Conservation (phyloP, 768 basidiomycete species). For the Boletellus ananas region DNA sequence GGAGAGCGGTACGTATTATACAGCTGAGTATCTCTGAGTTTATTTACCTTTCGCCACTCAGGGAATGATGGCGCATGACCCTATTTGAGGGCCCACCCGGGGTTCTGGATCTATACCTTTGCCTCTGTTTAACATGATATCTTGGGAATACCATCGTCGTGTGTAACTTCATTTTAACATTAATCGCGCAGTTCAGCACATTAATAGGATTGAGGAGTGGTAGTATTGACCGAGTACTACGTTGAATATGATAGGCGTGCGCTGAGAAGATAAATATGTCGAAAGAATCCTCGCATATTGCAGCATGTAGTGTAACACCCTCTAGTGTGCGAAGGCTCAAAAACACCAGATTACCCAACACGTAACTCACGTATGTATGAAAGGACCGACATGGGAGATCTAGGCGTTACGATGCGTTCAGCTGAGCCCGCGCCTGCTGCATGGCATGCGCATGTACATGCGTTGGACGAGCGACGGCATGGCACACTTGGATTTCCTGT, state of each 20-base stretch:
- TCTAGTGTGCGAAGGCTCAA: slow-evolving; percentile 15
- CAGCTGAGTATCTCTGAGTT: not conserved
- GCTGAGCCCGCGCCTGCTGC: slow-evolving; percentile 52
- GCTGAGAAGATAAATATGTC: slow-evolving; percentile 1
- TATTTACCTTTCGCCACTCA: not conserved
- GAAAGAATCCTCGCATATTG: slow-evolving; percentile 5
- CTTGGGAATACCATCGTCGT: slow-evolving; percentile 11
- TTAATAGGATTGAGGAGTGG: slow-evolving; percentile 6
- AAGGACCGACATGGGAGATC: not conserved
- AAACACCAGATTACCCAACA: not conserved
- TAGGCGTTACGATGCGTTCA: slow-evolving; percentile 15
- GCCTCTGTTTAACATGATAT: slow-evolving; percentile 7
- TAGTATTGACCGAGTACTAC: slow-evolving; percentile 20
- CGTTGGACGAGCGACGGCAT: slow-evolving; percentile 54
- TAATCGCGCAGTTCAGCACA: slow-evolving; percentile 1
- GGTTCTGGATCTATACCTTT: slow-evolving; percentile 19
- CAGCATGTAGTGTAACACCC: slow-evolving; percentile 16
- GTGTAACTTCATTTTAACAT: not conserved
- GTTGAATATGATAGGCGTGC: slow-evolving; percentile 19
- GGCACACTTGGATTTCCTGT: slow-evolving; percentile 77
- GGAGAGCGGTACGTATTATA: slow-evolving; percentile 61
- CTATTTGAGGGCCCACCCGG: not conserved
- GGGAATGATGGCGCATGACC: slow-evolving; percentile 33
- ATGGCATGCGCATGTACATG: slow-evolving; percentile 72
- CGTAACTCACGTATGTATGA: not conserved